Evolutionary conservation across 164 flowering plant species (phyloP).

Genomic region (Dillenia suffruticosa): DNA sequence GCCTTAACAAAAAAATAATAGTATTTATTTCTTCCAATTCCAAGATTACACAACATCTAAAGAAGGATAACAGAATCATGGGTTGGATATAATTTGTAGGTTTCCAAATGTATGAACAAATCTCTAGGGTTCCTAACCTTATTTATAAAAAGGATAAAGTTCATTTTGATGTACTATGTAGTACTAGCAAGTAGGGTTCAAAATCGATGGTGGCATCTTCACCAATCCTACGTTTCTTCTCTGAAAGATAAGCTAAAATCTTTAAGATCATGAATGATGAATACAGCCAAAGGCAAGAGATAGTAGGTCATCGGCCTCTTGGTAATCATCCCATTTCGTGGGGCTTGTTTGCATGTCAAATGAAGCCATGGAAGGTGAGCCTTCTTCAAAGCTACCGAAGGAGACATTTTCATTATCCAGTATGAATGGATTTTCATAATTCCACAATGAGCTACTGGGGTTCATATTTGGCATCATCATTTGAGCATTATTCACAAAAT

Average conservation of each 20-base stretch:
- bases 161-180: constrained; percentile 14
- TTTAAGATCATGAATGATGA: constrained; percentile 30
- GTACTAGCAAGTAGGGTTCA: constrained; percentile 7
- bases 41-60: constrained; percentile 22
- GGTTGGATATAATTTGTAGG: constrained; percentile 3
- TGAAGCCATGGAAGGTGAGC: constrained; percentile 42
- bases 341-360: constrained; percentile 37
- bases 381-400: constrained; percentile 37
- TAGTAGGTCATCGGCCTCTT: constrained; percentile 61
- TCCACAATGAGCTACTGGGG: constrained; percentile 17
- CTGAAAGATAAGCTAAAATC: neutral
- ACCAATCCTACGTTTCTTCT: constrained; percentile 1
- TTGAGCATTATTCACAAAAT: constrained; percentile 4
- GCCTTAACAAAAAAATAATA: neutral
- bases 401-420: constrained; percentile 30
- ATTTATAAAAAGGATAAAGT: constrained; percentile 21
- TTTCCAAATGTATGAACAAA: constrained; percentile 16
- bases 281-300: constrained; percentile 56
- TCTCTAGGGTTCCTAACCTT: constrained; percentile 25
- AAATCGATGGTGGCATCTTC: constrained; percentile 20
- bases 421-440: constrained; percentile 22
- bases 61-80: constrained; percentile 11
- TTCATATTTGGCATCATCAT: constrained; percentile 15
- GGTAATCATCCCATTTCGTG: constrained; percentile 46
- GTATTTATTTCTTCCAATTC: constrained; percentile 14